Evolutionary conservation across 441 rosid genomes (phyloP), one percentile per base, ranked within the genome.

Genomic region (Gossypium laxum): DNA sequence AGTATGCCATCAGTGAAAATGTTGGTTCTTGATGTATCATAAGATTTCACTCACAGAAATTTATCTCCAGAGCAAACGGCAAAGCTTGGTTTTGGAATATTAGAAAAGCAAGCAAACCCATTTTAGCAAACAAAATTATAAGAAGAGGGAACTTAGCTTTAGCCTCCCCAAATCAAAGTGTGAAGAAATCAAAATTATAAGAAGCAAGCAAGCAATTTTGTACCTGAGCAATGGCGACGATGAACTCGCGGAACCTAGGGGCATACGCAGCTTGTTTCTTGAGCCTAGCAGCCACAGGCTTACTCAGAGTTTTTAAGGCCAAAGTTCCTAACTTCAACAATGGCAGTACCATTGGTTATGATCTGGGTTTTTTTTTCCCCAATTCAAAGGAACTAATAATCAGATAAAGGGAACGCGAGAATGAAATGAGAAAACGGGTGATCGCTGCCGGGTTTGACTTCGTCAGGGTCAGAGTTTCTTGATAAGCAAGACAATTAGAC

Each of bases 201-300:
- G 12, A 66, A 26, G 18, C 63, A 58, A 47, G 6, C 19, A 2
- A 48, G 22, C 0, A 14, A 45, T 24, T 24, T 19, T 55, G 61
- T 34, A 88, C 92, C 92, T 88, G 92, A 54, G 92, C 92, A 32
- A 88, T 48, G 65, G 67, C 67, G 82, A 88, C 61, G 67, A 88
- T 86, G 61, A 67, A 69, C 69, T 82, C 79, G 7, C 90, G 90
- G 69, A 88, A 86, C 70, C 82, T 80, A 43, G 90, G 90, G 76
- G 86, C 89, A 32, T 77, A 68, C 4, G 79, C 78, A 4, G 92
- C 90, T 69, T 88, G 92, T 7, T 80, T 82, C 76, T 88, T 88
- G 74, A 88, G 86, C 83, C 78, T 83, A 65, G 59, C 63, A 0
- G 92, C 92, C 26, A 88, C 48, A 0, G 92, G 92, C 28, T 88